Percentiles rank a stretch among this genome's conserved stretches.
phyloP scores from a whole-genome alignment of 441 rosid species.

The Gossypium trilobum region DNA sequence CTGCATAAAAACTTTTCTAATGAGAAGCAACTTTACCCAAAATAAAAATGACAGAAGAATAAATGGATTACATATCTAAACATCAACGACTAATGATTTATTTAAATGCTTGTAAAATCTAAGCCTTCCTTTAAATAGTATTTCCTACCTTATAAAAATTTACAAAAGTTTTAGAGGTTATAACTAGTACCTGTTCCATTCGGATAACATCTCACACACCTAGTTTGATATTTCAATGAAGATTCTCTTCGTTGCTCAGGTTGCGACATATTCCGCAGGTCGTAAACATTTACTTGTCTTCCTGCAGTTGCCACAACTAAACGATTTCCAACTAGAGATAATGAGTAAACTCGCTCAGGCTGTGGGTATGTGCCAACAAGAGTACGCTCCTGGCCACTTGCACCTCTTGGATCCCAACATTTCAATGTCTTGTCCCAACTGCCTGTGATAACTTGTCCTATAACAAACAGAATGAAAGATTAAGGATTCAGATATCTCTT shows the following conservation, averaged over 20 bases:
- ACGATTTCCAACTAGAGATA: conserved; percentile 84
- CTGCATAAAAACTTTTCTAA: conserved; percentile 32
- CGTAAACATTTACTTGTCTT: conserved; percentile 86
- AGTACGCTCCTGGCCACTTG: conserved; percentile 82
- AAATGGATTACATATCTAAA: background rate
- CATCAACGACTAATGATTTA: background rate
- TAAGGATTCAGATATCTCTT: background rate
- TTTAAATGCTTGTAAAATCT: background rate
- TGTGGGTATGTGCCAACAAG: conserved; percentile 80
- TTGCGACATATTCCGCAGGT: conserved; percentile 89
- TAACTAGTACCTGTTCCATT: conserved; percentile 72
- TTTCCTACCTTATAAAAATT: background rate
- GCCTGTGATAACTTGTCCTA: conserved; percentile 89
- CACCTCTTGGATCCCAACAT: conserved; percentile 97
- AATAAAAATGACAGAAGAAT: background rate
- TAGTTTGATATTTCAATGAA: conserved; percentile 86
- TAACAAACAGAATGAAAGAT: background rate
- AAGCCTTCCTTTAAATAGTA: background rate
- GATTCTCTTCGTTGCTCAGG: conserved; percentile 97
- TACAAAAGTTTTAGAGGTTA: background rate
- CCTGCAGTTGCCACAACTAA: conserved; percentile 91
- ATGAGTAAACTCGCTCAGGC: conserved; percentile 87
- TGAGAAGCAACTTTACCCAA: conserved; percentile 15
- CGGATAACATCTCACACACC: conserved; percentile 91
- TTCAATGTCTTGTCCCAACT: conserved; percentile 93